Evolutionary conservation across 371 early-diverging fungal species (phyloP).

Genomic region (Choanephora cucurbitarum): DNA sequence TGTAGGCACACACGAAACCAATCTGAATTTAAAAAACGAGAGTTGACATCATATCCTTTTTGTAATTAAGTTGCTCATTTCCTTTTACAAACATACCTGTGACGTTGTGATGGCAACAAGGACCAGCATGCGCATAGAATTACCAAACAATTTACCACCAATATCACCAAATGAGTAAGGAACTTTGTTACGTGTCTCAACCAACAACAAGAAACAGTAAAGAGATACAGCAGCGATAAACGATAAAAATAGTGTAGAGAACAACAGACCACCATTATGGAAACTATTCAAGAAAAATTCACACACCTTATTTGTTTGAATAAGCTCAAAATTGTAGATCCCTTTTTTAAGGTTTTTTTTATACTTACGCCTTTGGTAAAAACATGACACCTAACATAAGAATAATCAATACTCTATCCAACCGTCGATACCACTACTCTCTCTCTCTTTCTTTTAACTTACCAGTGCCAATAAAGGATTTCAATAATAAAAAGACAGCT

Average conservation of each 20-base stretch:
- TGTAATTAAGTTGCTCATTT: no score
- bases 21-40: conserved; percentile 39
- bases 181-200: conserved; percentile 54
- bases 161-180: conserved; percentile 81
- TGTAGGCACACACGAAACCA: conserved; percentile 87
- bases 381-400: conserved; percentile 31
- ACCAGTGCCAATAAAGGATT: conserved; percentile 82
- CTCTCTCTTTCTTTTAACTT: conserved; percentile 70
- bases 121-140: conserved; percentile 63
- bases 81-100: conserved; percentile 52
- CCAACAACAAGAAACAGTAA: conserved; percentile 69
- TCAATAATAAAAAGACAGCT: conserved; percentile 73
- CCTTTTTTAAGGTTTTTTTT: conserved; percentile 2
- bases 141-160: conserved; percentile 73
- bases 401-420: no score
- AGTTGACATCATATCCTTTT: neutral
- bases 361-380: conserved; percentile 26
- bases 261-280: conserved; percentile 68
- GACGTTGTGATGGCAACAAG: conserved; percentile 69
- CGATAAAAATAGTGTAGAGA: conserved; percentile 56
- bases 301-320: conserved; percentile 7
- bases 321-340: neutral
- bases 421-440: no score
- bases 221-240: conserved; percentile 59
- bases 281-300: conserved; percentile 41